A percentile compares a stretch with the other conserved stretches of the same genome.
These are phyloP conservation scores for Filobasidium uniguttulatum DNA, from an alignment of 1,284 basidiomycete genomes.

Conservation along the genomic window DNA sequence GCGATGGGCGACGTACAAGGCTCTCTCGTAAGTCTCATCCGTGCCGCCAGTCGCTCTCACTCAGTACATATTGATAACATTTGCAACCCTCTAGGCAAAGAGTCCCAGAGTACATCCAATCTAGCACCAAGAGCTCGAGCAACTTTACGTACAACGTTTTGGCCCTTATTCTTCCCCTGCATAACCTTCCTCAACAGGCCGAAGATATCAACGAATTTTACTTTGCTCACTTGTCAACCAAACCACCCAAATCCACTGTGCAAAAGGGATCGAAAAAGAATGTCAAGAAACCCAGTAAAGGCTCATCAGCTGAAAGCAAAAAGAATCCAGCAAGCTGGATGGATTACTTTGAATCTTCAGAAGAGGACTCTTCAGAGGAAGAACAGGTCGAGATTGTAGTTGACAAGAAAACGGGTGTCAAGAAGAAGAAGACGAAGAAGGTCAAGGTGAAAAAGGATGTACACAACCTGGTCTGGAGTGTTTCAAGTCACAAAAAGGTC, in stretches of 20 bases:
- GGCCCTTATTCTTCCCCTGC: conserved; percentile 59
- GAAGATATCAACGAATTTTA: conserved; percentile 76
- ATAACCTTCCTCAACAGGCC: conserved; percentile 63
- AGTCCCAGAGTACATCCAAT: conserved; percentile 2
- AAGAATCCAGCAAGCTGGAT: conserved; percentile 29
- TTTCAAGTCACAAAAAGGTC: conserved; percentile 21
- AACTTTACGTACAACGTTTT: conserved; percentile 47
- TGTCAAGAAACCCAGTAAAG: conserved; percentile 9
- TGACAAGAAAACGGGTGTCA: conserved; percentile 33
- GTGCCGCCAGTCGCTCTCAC: conserved; percentile 21
- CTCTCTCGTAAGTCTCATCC: conserved; percentile 48
- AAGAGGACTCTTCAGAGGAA: conserved; percentile 24
- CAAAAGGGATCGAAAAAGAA: conserved; percentile 7
- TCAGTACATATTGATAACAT: neutral
- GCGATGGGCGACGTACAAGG: conserved; percentile 82
- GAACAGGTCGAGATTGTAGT: conserved; percentile 42
- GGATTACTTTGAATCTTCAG: conserved; percentile 32
- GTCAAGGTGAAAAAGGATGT: conserved; percentile 27
- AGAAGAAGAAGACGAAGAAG: conserved; percentile 18
- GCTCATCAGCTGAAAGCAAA: conserved; percentile 17
- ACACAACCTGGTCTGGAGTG: conserved; percentile 22
- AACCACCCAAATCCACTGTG: conserved; percentile 7
- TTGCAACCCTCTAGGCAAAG: conserved; percentile 2
- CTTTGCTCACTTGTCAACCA: conserved; percentile 49
- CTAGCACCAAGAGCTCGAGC: neutral